A percentile compares a stretch with the other conserved stretches of the same genome.
These are phyloP conservation scores for Purshia tridentata DNA, from an alignment of 306 rosid species.

Conservation along the genomic window DNA sequence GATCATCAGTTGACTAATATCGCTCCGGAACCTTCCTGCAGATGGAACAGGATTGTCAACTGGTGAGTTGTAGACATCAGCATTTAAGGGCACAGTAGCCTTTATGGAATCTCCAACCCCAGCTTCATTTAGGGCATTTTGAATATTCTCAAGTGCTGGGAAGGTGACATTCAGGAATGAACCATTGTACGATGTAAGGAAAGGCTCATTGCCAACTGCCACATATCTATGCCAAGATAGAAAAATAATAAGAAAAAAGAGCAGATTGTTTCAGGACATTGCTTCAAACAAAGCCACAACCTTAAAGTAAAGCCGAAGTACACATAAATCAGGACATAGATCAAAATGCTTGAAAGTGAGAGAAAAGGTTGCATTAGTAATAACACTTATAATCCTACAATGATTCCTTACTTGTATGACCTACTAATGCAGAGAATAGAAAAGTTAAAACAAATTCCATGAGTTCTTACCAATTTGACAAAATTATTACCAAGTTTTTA, in stretches of 20 bases:
- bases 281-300: not conserved
- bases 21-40: slow-evolving; percentile 76
- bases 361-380: too few species aligned
- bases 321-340: not conserved
- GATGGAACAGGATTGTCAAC: slow-evolving; percentile 58
- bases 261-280: not conserved
- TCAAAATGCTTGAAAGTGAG: not conserved
- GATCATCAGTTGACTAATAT: slow-evolving; percentile 74
- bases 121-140: slow-evolving; percentile 87
- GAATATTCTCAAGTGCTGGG: slow-evolving; percentile 94
- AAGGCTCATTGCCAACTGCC: slow-evolving; percentile 98
- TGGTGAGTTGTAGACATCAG: slow-evolving; percentile 87
- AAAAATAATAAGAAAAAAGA: not conserved
- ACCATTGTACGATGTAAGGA: slow-evolving; percentile 80
- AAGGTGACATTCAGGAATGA: slow-evolving; percentile 77
- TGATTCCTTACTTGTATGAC: not conserved
- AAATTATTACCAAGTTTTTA: not conserved
- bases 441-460: not conserved
- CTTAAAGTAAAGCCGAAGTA: slow-evolving; percentile 2
- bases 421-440: not conserved
- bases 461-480: not conserved
- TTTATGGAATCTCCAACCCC: slow-evolving; percentile 66
- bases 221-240: slow-evolving; percentile 62
- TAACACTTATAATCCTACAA: too few species aligned
- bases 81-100: slow-evolving; percentile 95